These are phyloP conservation scores for Daphne laureola DNA, from an alignment of 441 rosid genomes.

Conservation along the genomic window DNA sequence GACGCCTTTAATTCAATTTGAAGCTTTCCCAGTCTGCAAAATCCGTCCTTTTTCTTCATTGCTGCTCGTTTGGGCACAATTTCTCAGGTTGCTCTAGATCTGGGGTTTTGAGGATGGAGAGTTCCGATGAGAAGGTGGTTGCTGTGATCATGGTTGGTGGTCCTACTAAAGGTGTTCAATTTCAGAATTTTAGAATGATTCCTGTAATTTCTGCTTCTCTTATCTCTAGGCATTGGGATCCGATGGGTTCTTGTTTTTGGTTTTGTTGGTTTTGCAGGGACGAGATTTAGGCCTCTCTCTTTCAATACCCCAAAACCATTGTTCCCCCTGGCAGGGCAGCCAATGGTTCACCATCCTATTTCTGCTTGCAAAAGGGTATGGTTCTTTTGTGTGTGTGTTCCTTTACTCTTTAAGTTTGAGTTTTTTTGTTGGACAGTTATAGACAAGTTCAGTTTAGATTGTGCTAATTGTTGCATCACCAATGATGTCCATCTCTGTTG, in stretches of 20 bases:
- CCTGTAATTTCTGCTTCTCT: background rate
- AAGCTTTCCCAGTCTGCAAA: too few relatives aligned
- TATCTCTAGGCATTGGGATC: background rate
- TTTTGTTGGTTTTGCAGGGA: constrained; percentile 33
- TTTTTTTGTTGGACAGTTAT: background rate
- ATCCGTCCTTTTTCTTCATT: too few relatives aligned
- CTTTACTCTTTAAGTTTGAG: background rate
- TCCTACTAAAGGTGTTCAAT: constrained; percentile 74
- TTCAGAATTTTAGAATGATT: background rate
- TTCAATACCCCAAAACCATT: constrained; percentile 76
- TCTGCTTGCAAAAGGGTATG: constrained; percentile 84
- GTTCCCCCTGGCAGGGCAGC: constrained; percentile 88
- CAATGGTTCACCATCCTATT: constrained; percentile 93
- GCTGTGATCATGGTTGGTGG: constrained; percentile 96
- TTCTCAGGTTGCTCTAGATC: background rate
- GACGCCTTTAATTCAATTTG: too few relatives aligned
- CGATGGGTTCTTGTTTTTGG: background rate
- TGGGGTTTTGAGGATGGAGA: constrained; percentile 11
- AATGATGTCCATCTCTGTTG: constrained; percentile 2
- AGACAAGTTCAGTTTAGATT: background rate
- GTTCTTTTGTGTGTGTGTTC: background rate
- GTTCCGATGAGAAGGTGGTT: constrained; percentile 52
- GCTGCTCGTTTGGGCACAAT: too few relatives aligned
- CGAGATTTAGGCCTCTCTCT: constrained; percentile 81
- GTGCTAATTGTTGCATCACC: constrained; percentile 4